phyloP scores from a whole-genome alignment of 257 asterid genomes.

The Salvia rosmarinus region DNA sequence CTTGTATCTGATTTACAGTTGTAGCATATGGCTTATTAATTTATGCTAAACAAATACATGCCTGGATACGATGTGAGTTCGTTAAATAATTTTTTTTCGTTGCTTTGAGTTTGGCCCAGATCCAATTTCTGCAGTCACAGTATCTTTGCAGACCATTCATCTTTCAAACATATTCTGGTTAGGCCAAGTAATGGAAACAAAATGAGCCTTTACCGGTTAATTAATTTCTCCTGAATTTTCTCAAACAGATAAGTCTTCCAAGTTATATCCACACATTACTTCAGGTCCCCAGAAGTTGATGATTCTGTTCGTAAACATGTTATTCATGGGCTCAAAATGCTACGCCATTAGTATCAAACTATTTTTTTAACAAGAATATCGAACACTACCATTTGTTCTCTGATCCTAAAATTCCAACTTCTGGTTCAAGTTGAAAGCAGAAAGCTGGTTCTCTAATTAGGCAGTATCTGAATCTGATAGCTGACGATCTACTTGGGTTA shows the following conservation, averaged over 20 bases:
- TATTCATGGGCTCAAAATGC: constrained; percentile 19
- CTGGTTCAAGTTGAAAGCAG: constrained; percentile 38
- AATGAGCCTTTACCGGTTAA: constrained; percentile 11
- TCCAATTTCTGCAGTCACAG: not conserved
- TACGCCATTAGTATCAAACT: not conserved
- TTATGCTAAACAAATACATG: not conserved
- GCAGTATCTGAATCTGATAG: constrained; percentile 34
- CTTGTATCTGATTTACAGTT: constrained; percentile 27
- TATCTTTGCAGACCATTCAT: constrained; percentile 24
- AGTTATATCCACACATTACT: constrained; percentile 5
- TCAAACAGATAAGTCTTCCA: constrained; percentile 9
- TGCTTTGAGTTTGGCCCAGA: constrained; percentile 14
- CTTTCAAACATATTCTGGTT: constrained; percentile 9
- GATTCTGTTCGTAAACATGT: constrained; percentile 21
- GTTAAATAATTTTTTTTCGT: not conserved
- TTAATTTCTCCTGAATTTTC: constrained; percentile 21
- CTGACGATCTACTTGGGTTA: constrained; percentile 47
- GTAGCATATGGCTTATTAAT: constrained; percentile 14
- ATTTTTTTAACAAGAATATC: too few species aligned
- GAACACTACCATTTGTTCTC: constrained; percentile 10
- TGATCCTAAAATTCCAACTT: constrained; percentile 24
- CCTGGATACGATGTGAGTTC: constrained; percentile 22
- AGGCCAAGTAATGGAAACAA: constrained; percentile 14
- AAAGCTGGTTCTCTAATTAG: constrained; percentile 28
- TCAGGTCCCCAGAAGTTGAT: constrained; percentile 24